Evolutionary conservation across 768 basidiomycete genomes (phyloP).

Genomic region (Lactarius psammicola): DNA sequence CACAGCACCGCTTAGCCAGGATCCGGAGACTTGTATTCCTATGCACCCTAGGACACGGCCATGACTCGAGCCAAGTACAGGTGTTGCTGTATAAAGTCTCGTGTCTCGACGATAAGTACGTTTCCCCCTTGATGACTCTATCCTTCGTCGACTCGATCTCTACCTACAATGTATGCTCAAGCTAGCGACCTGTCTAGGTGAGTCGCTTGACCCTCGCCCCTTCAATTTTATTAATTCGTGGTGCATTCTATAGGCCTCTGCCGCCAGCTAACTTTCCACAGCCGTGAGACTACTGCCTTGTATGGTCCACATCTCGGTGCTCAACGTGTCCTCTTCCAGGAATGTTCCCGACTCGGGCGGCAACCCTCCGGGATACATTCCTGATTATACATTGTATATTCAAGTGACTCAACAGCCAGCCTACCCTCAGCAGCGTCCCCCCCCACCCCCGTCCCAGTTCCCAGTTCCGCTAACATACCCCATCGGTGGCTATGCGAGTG

Average conservation of each 20-base stretch:
- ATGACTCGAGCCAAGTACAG: too few species aligned
- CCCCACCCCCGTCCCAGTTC: background rate
- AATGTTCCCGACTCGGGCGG: background rate
- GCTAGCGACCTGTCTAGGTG: background rate
- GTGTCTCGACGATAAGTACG: too few species aligned
- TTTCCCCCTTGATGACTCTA: too few species aligned
- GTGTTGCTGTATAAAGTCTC: too few species aligned
- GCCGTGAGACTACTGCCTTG: background rate
- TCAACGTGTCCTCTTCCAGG: background rate
- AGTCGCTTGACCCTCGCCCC: background rate
- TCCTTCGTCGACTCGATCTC: too few species aligned
- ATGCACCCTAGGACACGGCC: too few species aligned
- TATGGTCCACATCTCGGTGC: background rate
- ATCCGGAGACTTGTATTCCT: too few species aligned
- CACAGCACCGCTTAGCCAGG: too few species aligned
- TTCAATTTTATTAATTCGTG: too few species aligned
- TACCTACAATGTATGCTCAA: too few species aligned
- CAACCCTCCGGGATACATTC: background rate
- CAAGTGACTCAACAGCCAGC: background rate
- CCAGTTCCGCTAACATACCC: background rate
- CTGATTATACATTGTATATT: too few species aligned
- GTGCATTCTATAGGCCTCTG: too few species aligned
- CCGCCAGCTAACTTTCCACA: background rate
- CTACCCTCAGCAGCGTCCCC: background rate
- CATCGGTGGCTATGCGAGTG: background rate